Base-by-base conservation (phyloP, 257 asterid species). In the Nyctanthes arbortristis region DNA sequence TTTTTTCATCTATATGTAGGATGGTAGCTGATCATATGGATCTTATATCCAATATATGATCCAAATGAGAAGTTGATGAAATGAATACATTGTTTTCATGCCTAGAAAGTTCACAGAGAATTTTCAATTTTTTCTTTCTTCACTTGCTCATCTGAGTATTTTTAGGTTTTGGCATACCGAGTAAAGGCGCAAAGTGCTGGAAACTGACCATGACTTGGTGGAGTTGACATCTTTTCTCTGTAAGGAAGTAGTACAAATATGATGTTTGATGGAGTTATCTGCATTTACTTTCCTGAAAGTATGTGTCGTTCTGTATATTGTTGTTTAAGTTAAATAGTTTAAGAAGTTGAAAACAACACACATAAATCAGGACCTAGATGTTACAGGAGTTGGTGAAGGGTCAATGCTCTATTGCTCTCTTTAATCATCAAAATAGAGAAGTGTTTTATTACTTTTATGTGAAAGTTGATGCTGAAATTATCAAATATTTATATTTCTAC, bases 111-210 rank as follows among this genome's bases (percentile, higher is more conserved):
- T 7, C 18, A 49, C 8, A 49, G 58, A 45, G 29, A 18, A 49
- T 49, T 49, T 49, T 49, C n/a, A 20, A 29, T 2, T 49, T 0
- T 20, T 49, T 18, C 58, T 20, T 49, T 49, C 22, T 49, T 3
- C 58, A 49, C 18, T 49, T 49, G 29, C 24, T 45, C 13, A 18
- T 54, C 45, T 56, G 66, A 67, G 34, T 61, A 12, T 75, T 70
- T 82, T 61, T 61, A 91, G 97, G 88, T 87, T 76, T 72, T 91
- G 70, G 91, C 93, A 71, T 91, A 87, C 73, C 83, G 85, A 63
- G 73, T 78, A 66, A 91, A 81, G 83, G 72, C 69, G 28, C 74
- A 69, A 64, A 70, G 33, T 34, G 40, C 40, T 47, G 77, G 78
- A 70, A 72, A 61, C 35, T 14, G 65, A 43, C 28, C 61, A 59